A percentile compares a stretch with the other conserved stretches of the same genome.
Conservation (phyloP, 2,329 filamentous ascomycete species). For the Penicillium sclerotigenum region DNA sequence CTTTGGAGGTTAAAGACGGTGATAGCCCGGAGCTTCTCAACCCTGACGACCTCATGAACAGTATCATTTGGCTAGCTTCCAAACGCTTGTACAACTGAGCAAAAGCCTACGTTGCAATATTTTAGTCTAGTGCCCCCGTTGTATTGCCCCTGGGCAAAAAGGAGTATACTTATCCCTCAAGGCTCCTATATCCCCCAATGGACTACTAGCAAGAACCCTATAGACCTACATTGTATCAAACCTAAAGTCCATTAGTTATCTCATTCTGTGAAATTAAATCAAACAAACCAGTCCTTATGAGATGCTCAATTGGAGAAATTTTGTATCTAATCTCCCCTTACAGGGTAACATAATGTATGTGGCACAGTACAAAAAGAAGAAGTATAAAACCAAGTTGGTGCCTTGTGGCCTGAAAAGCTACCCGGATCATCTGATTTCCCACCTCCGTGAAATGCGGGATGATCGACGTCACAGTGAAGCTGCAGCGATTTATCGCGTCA, state of each 20-base stretch:
- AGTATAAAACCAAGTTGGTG: not conserved
- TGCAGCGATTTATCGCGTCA: conserved; percentile 1
- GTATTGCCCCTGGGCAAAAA: not conserved
- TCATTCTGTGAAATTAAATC: not conserved
- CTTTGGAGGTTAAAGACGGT: not conserved
- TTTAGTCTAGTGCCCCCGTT: not conserved
- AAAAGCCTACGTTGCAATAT: not conserved
- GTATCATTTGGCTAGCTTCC: not conserved
- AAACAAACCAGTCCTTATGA: too few relatives aligned
- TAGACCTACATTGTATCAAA: not conserved
- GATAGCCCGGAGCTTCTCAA: too few relatives aligned
- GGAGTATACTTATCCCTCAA: not conserved
- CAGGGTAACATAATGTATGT: not conserved
- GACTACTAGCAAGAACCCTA: too few relatives aligned
- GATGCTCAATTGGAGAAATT: not conserved
- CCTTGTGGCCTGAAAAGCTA: conserved; percentile 16
- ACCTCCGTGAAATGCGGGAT: conserved; percentile 21
- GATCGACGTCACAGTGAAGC: conserved; percentile 26
- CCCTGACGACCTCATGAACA: not conserved
- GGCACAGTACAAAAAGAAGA: not conserved
- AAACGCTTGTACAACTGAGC: not conserved
- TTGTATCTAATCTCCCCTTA: not conserved
- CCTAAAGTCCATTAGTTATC: not conserved
- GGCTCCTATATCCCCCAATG: not conserved
- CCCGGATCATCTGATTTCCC: conserved; percentile 16